phyloP scores from a whole-genome alignment of 495 filamentous ascomycete genomes.

The Apodospora peruviana region DNA sequence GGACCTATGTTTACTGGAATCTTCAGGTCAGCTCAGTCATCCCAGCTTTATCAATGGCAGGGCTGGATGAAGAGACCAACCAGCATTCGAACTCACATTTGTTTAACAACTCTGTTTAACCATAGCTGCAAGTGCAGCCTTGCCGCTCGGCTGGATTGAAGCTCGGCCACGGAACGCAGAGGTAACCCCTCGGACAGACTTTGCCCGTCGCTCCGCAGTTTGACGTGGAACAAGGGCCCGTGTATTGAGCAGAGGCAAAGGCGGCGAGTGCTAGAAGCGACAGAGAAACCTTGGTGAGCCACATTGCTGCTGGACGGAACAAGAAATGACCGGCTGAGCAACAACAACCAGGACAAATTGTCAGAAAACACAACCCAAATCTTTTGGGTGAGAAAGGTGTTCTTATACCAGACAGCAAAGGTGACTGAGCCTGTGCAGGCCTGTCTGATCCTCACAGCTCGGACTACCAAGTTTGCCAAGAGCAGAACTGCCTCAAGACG shows the following conservation, averaged over 20 bases:
- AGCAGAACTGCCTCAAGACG: neutral
- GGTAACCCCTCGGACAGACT: slow-evolving; percentile 16
- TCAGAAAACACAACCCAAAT: neutral
- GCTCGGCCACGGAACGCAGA: slow-evolving; percentile 20
- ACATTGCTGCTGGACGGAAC: neutral
- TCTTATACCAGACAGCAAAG: neutral
- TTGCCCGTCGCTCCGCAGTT: slow-evolving; percentile 16
- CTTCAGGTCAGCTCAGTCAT: too few species aligned
- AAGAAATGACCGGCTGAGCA: neutral
- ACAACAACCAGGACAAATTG: neutral
- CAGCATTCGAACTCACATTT: too few species aligned
- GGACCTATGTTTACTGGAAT: too few species aligned
- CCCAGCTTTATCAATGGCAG: too few species aligned
- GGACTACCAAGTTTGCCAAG: neutral
- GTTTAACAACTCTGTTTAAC: too few species aligned
- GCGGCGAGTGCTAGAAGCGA: neutral
- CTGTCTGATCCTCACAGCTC: neutral
- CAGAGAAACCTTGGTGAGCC: neutral
- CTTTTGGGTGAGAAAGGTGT: too few species aligned
- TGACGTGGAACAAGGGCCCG: slow-evolving; percentile 14
- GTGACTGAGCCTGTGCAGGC: neutral
- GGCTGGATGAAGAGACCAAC: too few species aligned
- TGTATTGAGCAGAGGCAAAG: slow-evolving; percentile 7
- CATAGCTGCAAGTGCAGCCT: slow-evolving; percentile 21
- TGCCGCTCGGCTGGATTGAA: slow-evolving; percentile 14